Percentiles rank a stretch among this genome's conserved stretches.
Evolutionary conservation across 257 asterid genomes (phyloP).

Genomic region (Linaria vulgaris): DNA sequence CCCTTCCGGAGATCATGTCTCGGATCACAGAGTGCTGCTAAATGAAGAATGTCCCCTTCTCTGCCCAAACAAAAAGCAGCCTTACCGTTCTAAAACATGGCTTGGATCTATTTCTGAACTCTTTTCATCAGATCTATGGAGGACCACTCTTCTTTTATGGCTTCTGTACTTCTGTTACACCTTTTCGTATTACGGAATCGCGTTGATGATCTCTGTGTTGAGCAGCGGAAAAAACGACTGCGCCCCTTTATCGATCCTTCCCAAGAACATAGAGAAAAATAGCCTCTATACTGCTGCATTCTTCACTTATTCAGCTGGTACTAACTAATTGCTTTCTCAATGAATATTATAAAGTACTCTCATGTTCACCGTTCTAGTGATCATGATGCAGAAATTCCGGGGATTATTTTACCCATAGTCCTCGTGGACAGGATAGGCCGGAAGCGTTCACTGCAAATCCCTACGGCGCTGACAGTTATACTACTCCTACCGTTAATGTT

Average conservation of each 20-base stretch:
- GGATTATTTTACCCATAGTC: constrained; percentile 18
- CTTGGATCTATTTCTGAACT: constrained; percentile 18
- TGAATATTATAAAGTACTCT: no score
- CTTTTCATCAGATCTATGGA: constrained; percentile 22
- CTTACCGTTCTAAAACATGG: neutral
- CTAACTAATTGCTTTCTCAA: no score
- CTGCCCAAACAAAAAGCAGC: neutral
- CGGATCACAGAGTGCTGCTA: constrained; percentile 22
- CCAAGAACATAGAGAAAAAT: neutral
- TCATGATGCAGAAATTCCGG: constrained; percentile 25
- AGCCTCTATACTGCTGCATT: constrained; percentile 26
- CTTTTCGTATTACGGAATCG: constrained; percentile 34
- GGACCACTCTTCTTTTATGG: constrained; percentile 37
- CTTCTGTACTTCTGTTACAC: constrained; percentile 23
- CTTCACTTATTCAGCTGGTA: constrained; percentile 32
- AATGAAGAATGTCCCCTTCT: constrained; percentile 6
- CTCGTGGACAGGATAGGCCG: constrained; percentile 31
- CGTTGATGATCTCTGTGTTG: constrained; percentile 28
- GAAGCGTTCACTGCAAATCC: constrained; percentile 22
- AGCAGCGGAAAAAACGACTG: constrained; percentile 28
- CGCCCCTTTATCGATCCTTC: neutral
- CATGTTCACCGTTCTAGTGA: no score
- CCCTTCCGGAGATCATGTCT: constrained; percentile 24
- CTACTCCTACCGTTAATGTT: constrained; percentile 22
- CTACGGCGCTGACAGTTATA: constrained; percentile 6